Conservation (phyloP, 75 land plant genomes). For the Ceratopteris richardii region DNA sequence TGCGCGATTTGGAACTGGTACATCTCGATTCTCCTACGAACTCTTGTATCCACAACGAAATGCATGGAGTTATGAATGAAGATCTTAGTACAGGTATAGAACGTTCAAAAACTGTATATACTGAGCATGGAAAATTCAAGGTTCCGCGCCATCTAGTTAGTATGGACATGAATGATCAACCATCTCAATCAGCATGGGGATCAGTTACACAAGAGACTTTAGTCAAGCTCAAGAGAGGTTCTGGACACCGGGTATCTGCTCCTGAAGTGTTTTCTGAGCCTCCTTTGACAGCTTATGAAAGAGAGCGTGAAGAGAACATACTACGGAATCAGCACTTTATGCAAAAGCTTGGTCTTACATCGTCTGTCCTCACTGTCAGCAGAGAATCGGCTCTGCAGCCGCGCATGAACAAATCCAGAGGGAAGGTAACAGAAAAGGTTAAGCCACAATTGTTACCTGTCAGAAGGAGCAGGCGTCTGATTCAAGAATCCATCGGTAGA, state of each 20-base stretch:
- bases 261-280: not conserved
- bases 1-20: no score
- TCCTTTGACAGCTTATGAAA: conserved; percentile 28
- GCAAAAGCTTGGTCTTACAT: conserved; percentile 25
- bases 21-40: no score
- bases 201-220: no score
- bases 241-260: conserved; percentile 3
- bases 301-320: conserved; percentile 24
- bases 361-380: not conserved
- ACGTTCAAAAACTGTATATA: no score
- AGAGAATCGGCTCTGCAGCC: not conserved
- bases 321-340: conserved; percentile 25
- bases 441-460: not conserved
- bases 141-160: no score
- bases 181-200: no score
- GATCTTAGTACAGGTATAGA: no score
- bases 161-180: no score
- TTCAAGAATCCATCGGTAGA: not conserved
- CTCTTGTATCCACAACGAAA: no score
- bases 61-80: no score
- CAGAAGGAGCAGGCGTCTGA: not conserved
- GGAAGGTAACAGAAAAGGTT: not conserved
- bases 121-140: no score
- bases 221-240: conserved; percentile 1
- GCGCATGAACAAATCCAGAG: not conserved